Base-by-base conservation (phyloP, 768 basidiomycete genomes). In the Suillus subaureus region DNA sequence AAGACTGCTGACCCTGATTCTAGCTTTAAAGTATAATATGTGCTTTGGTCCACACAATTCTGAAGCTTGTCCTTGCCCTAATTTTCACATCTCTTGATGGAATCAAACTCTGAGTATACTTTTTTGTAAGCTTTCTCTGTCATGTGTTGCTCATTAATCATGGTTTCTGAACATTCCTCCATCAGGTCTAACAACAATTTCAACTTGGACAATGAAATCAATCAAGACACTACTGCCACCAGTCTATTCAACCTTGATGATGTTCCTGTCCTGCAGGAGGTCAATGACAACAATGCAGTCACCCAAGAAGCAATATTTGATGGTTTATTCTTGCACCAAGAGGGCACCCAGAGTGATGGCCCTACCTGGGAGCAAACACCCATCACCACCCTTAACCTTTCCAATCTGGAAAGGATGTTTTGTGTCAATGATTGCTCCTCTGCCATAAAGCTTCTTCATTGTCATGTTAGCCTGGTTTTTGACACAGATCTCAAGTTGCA, bases 321-420 rank as follows among this genome's bases (percentile, higher is more conserved):
- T 2, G 12, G 45, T 23, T 12, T 47, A 4, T 23, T 47, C 11
- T n/a, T 47, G 12, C n/a, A 47, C 1, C n/a, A 47, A n/a, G 45
- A 47, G 5, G n/a, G 45, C 5, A 4, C n/a, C n/a, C 45, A 12
- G 4, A n/a, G n/a, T 1, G 45, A 47, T 12, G 45, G 45, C 5
- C 45, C 45, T 0, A 47, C 45, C n/a, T 47, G n/a, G 45, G 45
- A 47, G 45, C 45, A 47, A 6, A 47, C 45, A 2, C 9, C 45
- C 0, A n/a, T 47, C 0, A n/a, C n/a, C 1, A 47, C 11, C 0
- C 1, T 47, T 2, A 47, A n/a, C 21, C 9, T 47, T 11, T 47
- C 45, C 0, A 23, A 11, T 11, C 1, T 47, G 0, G 45, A 12
- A 11, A 12, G 45, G 8, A 47, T 47, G n/a, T 23, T 12, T n/a